Conservation (phyloP, 805 yeast species). For the Hanseniaspora nectarophila region DNA sequence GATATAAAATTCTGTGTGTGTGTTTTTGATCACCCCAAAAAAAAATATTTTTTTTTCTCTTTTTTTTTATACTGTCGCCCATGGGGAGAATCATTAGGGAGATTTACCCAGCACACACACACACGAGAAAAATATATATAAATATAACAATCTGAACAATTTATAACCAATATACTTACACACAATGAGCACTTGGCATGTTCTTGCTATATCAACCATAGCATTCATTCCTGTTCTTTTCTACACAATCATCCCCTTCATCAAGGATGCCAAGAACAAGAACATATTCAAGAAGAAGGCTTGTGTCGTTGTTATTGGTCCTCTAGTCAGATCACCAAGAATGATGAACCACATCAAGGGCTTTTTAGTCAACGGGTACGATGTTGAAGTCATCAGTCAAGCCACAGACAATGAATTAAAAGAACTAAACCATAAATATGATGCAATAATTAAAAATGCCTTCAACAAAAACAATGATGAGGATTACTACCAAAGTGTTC, state of each 20-base stretch:
- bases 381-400: slow-evolving; percentile 80
- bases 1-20: too few species aligned
- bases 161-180: not conserved
- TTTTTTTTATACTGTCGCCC: too few species aligned
- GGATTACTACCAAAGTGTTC: slow-evolving; percentile 23
- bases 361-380: slow-evolving; percentile 53
- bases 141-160: not conserved
- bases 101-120: not conserved
- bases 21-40: too few species aligned
- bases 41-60: too few species aligned
- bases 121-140: not conserved
- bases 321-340: slow-evolving; percentile 88
- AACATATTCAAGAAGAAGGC: slow-evolving; percentile 35
- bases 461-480: not conserved
- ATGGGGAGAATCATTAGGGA: too few species aligned
- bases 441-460: not conserved
- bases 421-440: not conserved
- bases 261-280: slow-evolving; percentile 29
- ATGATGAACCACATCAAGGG: slow-evolving; percentile 83
- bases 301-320: slow-evolving; percentile 77
- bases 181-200: too few species aligned
- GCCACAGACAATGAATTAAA: slow-evolving; percentile 40
- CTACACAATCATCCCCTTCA: slow-evolving; percentile 28
- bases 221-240: slow-evolving; percentile 27
- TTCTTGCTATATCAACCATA: too few species aligned